Evolutionary conservation across 768 basidiomycete genomes (phyloP).

Genomic region (Stropharia rugosoannulata): DNA sequence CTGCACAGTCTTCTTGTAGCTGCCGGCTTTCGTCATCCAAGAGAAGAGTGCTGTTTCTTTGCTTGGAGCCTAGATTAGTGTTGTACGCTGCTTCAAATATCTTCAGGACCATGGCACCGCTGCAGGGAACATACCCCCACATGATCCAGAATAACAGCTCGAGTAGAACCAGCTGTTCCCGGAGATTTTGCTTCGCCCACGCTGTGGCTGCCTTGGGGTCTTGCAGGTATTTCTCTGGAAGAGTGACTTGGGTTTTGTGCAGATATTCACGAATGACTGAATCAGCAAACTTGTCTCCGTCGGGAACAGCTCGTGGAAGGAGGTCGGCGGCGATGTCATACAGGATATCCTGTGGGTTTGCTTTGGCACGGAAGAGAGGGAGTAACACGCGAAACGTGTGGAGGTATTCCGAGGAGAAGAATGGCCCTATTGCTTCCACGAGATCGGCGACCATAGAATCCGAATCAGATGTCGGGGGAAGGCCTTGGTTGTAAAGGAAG

Average conservation of each 20-base stretch:
- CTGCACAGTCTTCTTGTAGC: conserved; percentile 64
- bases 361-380: conserved; percentile 72
- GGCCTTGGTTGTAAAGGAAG: conserved; percentile 76
- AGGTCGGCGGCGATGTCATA: conserved; percentile 52
- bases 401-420: conserved; percentile 81
- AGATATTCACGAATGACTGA: conserved; percentile 61
- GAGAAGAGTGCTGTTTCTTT: conserved; percentile 62
- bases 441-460: conserved; percentile 52
- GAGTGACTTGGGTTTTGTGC: conserved; percentile 45
- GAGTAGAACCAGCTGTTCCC: conserved; percentile 77
- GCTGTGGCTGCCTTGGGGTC: conserved; percentile 60
- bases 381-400: conserved; percentile 67
- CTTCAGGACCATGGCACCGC: conserved; percentile 57
- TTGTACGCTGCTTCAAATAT: conserved; percentile 66
- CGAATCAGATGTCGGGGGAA: conserved; percentile 46
- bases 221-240: conserved; percentile 43
- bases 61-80: conserved; percentile 62
- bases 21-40: conserved; percentile 74
- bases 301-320: conserved; percentile 61
- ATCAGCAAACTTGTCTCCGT: conserved; percentile 62
- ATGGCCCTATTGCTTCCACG: conserved; percentile 71
- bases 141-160: conserved; percentile 90
- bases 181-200: conserved; percentile 73
- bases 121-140: conserved; percentile 73
- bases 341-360: conserved; percentile 52